phyloP scores from a whole-genome alignment of 2,329 filamentous ascomycete species.

The Fusarium chaquense region DNA sequence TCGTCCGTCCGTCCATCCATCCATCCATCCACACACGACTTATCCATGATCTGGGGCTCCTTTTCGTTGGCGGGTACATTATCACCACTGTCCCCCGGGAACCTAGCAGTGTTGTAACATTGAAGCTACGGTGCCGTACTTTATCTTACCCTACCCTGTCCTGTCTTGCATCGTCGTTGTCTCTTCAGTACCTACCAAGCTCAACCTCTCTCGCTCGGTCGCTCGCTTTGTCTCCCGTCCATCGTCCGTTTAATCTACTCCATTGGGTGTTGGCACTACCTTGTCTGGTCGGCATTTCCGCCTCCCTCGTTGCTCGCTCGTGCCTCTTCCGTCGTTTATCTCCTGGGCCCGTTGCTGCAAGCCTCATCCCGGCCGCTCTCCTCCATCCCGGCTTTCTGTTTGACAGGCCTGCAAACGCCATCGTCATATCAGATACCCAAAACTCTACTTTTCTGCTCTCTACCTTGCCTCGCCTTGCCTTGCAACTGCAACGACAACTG shows the following conservation, averaged over 20 bases:
- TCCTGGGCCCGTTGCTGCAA: constrained; percentile 40
- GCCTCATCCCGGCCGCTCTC: constrained; percentile 39
- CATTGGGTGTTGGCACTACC: constrained; percentile 39
- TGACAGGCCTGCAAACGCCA: constrained; percentile 41
- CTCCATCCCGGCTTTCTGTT: constrained; percentile 35
- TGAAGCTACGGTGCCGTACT: constrained; percentile 38
- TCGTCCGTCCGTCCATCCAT: constrained; percentile 26
- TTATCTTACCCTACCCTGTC: constrained; percentile 17
- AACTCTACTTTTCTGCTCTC: constrained; percentile 14
- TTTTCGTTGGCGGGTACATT: constrained; percentile 44
- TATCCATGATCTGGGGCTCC: constrained; percentile 25
- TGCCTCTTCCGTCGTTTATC: constrained; percentile 43
- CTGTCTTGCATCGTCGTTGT: not conserved
- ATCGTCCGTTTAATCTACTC: constrained; percentile 43
- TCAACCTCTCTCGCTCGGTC: constrained; percentile 33
- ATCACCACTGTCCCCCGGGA: constrained; percentile 44
- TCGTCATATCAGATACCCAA: constrained; percentile 27
- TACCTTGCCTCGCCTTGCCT: constrained; percentile 18
- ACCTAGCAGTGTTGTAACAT: constrained; percentile 41
- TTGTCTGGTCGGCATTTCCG: constrained; percentile 43
- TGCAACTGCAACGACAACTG: constrained; percentile 25
- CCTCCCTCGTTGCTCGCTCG: constrained; percentile 39
- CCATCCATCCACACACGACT: constrained; percentile 15
- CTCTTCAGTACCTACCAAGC: constrained; percentile 4
- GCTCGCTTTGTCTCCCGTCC: constrained; percentile 44